These are phyloP conservation scores for Fusarium sp. DNA, from an alignment of 2,329 filamentous ascomycete genomes.

Conservation along the genomic window DNA sequence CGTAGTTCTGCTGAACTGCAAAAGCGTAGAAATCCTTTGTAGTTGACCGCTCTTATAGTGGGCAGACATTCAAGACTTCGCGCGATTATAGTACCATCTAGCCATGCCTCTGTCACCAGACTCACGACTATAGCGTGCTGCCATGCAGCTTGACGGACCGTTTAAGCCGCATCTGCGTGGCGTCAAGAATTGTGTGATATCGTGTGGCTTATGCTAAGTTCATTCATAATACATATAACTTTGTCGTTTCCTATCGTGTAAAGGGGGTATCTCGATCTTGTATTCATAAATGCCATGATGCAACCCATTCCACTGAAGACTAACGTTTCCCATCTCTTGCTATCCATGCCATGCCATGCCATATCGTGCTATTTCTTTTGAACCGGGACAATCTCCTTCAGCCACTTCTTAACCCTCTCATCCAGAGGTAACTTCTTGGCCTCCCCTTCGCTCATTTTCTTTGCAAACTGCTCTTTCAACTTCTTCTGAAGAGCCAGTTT, in stretches of 20 bases:
- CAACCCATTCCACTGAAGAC: not conserved
- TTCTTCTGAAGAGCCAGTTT: conserved; percentile 7
- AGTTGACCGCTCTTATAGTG: conserved; percentile 20
- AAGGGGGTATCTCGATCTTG: conserved; percentile 37
- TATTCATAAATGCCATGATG: conserved; percentile 26
- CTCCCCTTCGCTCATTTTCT: conserved; percentile 37
- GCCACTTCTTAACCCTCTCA: conserved; percentile 38
- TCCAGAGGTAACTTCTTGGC: conserved; percentile 34
- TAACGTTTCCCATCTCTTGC: conserved; percentile 7
- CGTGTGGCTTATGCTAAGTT: not conserved
- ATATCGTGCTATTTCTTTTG: not conserved
- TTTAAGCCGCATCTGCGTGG: conserved; percentile 13
- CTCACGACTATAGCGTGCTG: not conserved
- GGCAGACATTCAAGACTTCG: not conserved
- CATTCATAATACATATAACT: conserved; percentile 1
- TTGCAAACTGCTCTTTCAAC: conserved; percentile 30
- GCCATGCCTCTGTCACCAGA: conserved; percentile 8
- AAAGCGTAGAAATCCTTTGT: not conserved
- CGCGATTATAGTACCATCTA: conserved; percentile 7
- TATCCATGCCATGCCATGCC: not conserved
- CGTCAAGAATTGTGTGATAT: not conserved
- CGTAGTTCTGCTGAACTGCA: not conserved
- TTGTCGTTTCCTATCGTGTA: conserved; percentile 6
- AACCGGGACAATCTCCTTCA: conserved; percentile 32
- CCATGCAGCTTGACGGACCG: not conserved